Percentiles rank a stretch among this genome's conserved stretches.
Evolutionary conservation across 768 basidiomycete species (phyloP).

Genomic region (Infundibulicybe gibba): DNA sequence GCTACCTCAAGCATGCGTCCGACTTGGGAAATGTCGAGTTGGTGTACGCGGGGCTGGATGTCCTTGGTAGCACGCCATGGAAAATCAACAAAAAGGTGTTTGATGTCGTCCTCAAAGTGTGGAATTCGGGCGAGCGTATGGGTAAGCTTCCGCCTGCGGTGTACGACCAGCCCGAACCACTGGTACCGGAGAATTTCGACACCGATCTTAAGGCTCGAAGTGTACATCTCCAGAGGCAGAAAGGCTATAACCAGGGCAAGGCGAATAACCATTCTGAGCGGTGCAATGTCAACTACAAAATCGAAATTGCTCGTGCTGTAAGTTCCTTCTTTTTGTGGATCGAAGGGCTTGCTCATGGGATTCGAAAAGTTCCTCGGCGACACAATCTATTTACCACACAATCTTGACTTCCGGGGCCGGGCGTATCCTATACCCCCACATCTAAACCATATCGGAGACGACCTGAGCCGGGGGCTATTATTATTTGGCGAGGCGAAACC

Average conservation of each 20-base stretch:
- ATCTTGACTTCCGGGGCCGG: conserved; percentile 95
- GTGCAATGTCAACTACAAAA: conserved; percentile 93
- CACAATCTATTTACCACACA: conserved; percentile 89
- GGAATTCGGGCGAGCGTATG: conserved; percentile 83
- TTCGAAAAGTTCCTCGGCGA: conserved; percentile 77
- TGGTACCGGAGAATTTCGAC: conserved; percentile 37
- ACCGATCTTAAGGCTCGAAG: conserved; percentile 53
- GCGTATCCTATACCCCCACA: conserved; percentile 97
- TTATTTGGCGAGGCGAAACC: conserved; percentile 77
- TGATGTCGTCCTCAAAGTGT: conserved; percentile 71
- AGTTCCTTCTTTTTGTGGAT: conserved; percentile 21
- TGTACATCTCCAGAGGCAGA: conserved; percentile 53
- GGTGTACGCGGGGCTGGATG: conserved; percentile 86
- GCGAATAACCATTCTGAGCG: conserved; percentile 88
- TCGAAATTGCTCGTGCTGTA: conserved; percentile 92
- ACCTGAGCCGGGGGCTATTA: conserved; percentile 84
- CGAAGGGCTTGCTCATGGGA: conserved; percentile 1
- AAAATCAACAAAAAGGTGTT: conserved; percentile 77
- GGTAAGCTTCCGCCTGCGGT: conserved; percentile 81
- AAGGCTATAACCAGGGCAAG: conserved; percentile 51
- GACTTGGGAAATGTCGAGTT: conserved; percentile 73
- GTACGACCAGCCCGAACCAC: conserved; percentile 64
- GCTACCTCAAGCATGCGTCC: conserved; percentile 74
- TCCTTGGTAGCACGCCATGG: conserved; percentile 90
- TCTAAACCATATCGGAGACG: conserved; percentile 93